Base-by-base conservation (phyloP, 805 yeast species). In the Teunomyces aglyptinius region DNA sequence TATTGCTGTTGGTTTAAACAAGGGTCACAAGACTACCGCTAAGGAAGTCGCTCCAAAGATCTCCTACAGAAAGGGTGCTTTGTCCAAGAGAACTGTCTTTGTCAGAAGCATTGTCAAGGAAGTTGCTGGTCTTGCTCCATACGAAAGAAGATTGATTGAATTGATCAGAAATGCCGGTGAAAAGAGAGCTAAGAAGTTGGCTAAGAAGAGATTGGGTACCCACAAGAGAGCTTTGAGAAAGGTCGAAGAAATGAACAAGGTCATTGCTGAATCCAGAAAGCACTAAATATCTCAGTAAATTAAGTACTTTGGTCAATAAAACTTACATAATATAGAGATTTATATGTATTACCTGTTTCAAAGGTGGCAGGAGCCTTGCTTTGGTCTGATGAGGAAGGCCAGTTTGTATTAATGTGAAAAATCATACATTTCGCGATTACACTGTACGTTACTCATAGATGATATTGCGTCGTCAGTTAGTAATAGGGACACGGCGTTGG, bases 131-230 rank as follows among this genome's bases (percentile, higher is more conserved):
- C 84, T 94, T 73, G 97, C 99, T 61, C 99, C 99, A 80, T 94
- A 94, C 79, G 99, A 94, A 83, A 91, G 97, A 85, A 91, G 99
- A 82, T 85, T 94, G 75, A 87, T 95, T 71, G 99, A 94, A 82
- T 85, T 94, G 81, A 84, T 94, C 86, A 94, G 99, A 86, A 94
- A 95, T 83, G 91, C 97, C 75, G 96, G 97, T 85, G 99, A 94
- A 82, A 94, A 94, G 96, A 94, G 98, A 84, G 99, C 99, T 65
- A 89, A 94, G 89, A 94, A 94, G 90, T 90, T 94, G 73, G 97
- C 98, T 63, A 94, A 94, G 94, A 94, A 89, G 96, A 92, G 94
- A 89, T 89, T 94, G 73, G 99, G 99, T 81, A 89, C 99, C 68
- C 96, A 92, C 86, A 85, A 84, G 83, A 95, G 99, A 85, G 97